phyloP scores from a whole-genome alignment of 345 rosid species.

The Salix suchowensis region DNA sequence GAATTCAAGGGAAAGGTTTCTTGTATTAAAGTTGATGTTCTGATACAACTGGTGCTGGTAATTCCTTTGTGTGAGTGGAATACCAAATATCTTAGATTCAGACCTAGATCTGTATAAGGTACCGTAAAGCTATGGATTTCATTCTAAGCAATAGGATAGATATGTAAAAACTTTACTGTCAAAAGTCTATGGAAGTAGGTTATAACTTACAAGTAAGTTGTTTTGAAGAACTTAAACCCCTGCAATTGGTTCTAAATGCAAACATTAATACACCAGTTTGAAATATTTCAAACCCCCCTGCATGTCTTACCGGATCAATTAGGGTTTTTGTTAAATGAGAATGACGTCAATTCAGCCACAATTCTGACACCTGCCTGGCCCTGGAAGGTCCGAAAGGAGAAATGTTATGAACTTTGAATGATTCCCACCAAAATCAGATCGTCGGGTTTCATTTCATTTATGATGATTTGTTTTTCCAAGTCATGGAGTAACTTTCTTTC shows the following conservation, averaged over 20 bases:
- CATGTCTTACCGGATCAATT: background rate
- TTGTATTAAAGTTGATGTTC: conserved; percentile 60
- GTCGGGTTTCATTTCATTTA: background rate
- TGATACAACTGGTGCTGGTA: conserved; percentile 89
- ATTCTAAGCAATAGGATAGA: too few relatives aligned
- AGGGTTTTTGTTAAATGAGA: background rate
- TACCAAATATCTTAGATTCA: conserved; percentile 56
- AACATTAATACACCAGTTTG: background rate
- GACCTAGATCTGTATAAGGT: conserved; percentile 27
- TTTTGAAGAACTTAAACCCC: too few relatives aligned
- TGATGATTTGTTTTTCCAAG: background rate
- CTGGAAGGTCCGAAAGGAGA: too few relatives aligned
- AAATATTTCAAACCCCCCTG: background rate
- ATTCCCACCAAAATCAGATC: too few relatives aligned
- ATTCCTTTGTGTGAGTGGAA: conserved; percentile 67
- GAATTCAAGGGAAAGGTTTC: conserved; percentile 65
- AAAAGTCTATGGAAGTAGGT: conserved; percentile 15
- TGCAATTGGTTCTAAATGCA: background rate
- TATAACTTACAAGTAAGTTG: background rate
- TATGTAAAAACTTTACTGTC: background rate
- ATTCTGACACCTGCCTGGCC: too few relatives aligned
- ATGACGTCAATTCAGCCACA: background rate
- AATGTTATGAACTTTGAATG: too few relatives aligned
- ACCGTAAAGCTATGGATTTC: too few relatives aligned
- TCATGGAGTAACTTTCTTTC: background rate